Evolutionary conservation across 179 eudicot genomes (phyloP).

Genomic region (Nepenthes alata): DNA sequence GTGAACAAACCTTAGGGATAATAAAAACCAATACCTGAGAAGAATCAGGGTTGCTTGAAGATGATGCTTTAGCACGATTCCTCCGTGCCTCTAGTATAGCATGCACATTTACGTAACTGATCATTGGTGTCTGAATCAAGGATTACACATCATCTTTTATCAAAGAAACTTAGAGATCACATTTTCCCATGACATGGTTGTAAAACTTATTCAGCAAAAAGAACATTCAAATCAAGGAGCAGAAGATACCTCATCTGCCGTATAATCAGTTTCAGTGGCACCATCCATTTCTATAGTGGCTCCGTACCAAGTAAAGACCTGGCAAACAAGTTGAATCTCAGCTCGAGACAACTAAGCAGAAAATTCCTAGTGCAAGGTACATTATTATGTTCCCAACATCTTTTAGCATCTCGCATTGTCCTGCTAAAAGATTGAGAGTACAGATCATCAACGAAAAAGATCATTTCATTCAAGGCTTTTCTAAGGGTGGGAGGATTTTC

Average conservation of each 20-base stretch:
- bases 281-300: slow-evolving; percentile 94
- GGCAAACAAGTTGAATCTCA: slow-evolving; percentile 9
- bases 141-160: neutral
- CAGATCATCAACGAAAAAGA: too few relatives aligned
- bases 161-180: neutral
- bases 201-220: neutral
- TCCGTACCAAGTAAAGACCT: slow-evolving; percentile 97
- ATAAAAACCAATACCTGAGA: slow-evolving; percentile 48
- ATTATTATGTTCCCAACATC: neutral
- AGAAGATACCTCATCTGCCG: slow-evolving; percentile 81
- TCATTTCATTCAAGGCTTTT: too few relatives aligned
- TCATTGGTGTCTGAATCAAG: slow-evolving; percentile 76
- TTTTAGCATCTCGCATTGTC: neutral
- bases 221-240: neutral
- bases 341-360: neutral
- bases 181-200: neutral
- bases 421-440: too few relatives aligned
- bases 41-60: slow-evolving; percentile 49
- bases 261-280: slow-evolving; percentile 72
- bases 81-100: slow-evolving; percentile 87
- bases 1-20: neutral
- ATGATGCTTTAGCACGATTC: slow-evolving; percentile 68
- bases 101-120: slow-evolving; percentile 91
- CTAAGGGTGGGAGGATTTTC: too few relatives aligned
- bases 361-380: neutral